Conservation (phyloP, 148 eudicot genomes). For the Euryodendron excelsum region DNA sequence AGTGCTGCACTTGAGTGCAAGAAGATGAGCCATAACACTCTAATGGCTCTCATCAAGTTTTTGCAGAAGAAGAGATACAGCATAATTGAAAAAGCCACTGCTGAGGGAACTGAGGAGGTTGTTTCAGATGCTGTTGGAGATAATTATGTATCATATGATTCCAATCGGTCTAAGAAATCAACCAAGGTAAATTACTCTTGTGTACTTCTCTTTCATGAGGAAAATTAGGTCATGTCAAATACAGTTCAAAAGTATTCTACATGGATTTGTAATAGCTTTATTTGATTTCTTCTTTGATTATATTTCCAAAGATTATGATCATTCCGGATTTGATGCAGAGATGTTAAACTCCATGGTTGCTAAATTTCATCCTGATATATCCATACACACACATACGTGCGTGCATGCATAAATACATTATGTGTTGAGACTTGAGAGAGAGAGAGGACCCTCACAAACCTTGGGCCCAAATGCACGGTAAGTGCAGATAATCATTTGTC, state of each 20-base stretch:
- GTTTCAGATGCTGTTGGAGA: conserved; percentile 89
- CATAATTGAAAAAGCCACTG: conserved; percentile 83
- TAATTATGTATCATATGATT: conserved; percentile 56
- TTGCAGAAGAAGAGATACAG: conserved; percentile 83
- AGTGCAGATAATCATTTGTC: background rate
- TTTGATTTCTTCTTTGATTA: background rate
- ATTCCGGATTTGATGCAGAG: background rate
- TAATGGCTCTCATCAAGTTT: conserved; percentile 90
- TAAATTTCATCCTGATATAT: background rate
- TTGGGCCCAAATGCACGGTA: background rate
- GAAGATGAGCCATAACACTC: conserved; percentile 89
- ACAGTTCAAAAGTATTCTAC: background rate
- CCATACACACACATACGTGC: background rate
- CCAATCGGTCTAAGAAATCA: conserved; percentile 53
- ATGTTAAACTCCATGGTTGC: background rate
- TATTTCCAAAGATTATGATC: background rate
- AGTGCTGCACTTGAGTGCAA: conserved; percentile 67
- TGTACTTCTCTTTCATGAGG: background rate
- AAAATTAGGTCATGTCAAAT: background rate
- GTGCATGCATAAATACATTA: too few relatives aligned
- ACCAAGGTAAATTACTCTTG: conserved; percentile 56
- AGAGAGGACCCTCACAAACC: background rate
- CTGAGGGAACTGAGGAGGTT: conserved; percentile 95
- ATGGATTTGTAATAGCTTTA: background rate
- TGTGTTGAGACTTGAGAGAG: background rate